Evolutionary conservation across 1,284 basidiomycete species (phyloP).

Genomic region (Xerocomus minutiporus): DNA sequence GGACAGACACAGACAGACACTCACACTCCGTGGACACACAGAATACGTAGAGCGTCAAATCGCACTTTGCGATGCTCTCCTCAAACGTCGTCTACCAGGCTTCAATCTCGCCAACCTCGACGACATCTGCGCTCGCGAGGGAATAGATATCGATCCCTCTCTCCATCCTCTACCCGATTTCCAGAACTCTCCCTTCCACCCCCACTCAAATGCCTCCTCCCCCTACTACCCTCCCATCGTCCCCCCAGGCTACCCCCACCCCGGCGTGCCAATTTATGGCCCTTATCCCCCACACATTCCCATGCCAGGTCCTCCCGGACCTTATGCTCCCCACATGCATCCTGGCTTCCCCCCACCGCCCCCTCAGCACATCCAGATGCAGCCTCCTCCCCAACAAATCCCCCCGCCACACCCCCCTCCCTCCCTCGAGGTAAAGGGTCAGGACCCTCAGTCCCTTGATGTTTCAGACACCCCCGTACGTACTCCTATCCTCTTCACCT

Average conservation of each 20-base stretch:
- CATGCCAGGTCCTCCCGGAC: conserved; percentile 45
- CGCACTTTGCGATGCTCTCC: conserved; percentile 65
- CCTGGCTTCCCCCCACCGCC: conserved; percentile 50
- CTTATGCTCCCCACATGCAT: conserved; percentile 51
- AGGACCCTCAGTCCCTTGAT: conserved; percentile 72
- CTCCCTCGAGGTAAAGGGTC: conserved; percentile 53
- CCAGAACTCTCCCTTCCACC: conserved; percentile 29
- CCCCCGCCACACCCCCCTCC: conserved; percentile 26
- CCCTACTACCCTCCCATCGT: conserved; percentile 41
- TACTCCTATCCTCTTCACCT: neutral
- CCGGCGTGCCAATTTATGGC: conserved; percentile 38
- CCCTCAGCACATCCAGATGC: conserved; percentile 33
- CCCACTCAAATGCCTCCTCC: conserved; percentile 30
- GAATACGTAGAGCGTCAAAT: conserved; percentile 75
- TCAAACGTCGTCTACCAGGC: conserved; percentile 63
- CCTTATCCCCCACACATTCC: conserved; percentile 45
- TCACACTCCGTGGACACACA: conserved; percentile 75
- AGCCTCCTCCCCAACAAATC: conserved; percentile 30
- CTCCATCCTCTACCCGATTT: conserved; percentile 26
- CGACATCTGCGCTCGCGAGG: conserved; percentile 57
- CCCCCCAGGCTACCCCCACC: conserved; percentile 44
- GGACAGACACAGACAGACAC: conserved; percentile 75
- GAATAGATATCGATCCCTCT: conserved; percentile 50
- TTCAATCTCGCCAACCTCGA: conserved; percentile 66
- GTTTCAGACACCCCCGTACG: conserved; percentile 63